A percentile compares a stretch with the other conserved stretches of the same genome.
These are phyloP conservation scores for Gymnopus androsaceus DNA, from an alignment of 1,284 basidiomycete genomes.

Conservation along the genomic window DNA sequence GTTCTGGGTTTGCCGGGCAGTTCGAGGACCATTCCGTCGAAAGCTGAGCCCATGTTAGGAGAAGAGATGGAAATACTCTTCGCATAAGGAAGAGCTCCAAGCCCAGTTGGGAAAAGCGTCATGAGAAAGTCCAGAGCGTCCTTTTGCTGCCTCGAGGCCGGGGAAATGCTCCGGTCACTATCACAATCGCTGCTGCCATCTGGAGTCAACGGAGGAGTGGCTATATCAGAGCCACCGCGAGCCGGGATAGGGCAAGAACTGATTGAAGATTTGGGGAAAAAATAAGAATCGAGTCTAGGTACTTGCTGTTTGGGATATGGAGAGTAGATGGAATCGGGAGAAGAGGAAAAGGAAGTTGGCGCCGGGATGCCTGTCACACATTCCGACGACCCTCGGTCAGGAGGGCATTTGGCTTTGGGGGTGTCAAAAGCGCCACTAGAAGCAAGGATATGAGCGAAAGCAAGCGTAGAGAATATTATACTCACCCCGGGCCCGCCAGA, in stretches of 20 bases:
- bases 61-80: constrained; percentile 73
- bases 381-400: constrained; percentile 86
- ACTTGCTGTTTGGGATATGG: constrained; percentile 31
- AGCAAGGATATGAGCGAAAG: constrained; percentile 13
- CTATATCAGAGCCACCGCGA: constrained; percentile 30
- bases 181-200: constrained; percentile 49
- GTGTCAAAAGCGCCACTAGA: constrained; percentile 89
- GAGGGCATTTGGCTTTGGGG: constrained; percentile 87
- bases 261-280: constrained; percentile 20
- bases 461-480: constrained; percentile 18
- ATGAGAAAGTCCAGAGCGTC: constrained; percentile 75
- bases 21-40: constrained; percentile 76
- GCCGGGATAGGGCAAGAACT: constrained; percentile 35
- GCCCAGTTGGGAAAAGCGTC: constrained; percentile 70
- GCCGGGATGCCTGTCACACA: constrained; percentile 89
- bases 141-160: constrained; percentile 39
- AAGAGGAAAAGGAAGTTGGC: constrained; percentile 50
- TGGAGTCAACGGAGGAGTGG: constrained; percentile 69
- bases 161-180: constrained; percentile 38
- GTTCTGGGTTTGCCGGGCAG: constrained; percentile 71
- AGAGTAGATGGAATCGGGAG: constrained; percentile 42
- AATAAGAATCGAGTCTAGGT: constrained; percentile 22
- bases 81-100: constrained; percentile 65
- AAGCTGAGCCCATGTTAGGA: constrained; percentile 62
- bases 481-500: constrained; percentile 84